phyloP scores from a whole-genome alignment of 495 filamentous ascomycete genomes.

The Jackrogersella minutella region DNA sequence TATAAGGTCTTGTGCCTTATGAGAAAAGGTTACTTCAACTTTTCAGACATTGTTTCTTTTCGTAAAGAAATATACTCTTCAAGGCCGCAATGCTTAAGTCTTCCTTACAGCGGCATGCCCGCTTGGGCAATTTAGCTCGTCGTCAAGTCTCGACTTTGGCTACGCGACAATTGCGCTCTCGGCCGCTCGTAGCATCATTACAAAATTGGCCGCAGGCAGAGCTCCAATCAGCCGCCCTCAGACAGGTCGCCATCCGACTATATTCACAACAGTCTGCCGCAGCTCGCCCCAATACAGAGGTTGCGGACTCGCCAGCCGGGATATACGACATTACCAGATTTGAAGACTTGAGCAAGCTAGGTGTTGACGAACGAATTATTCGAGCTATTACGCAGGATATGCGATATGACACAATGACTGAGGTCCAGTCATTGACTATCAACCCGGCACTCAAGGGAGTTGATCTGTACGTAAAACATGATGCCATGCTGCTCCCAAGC shows the following conservation, averaged over 20 bases:
- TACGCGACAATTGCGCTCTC: conserved; percentile 34
- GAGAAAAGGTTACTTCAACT: conserved; percentile 32
- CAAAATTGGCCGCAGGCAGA: conserved; percentile 25
- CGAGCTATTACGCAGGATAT: conserved; percentile 74
- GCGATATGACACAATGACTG: conserved; percentile 85
- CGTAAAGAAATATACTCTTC: background rate
- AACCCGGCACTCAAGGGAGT: conserved; percentile 75
- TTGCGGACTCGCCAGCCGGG: conserved; percentile 20
- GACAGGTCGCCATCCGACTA: conserved; percentile 40
- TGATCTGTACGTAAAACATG: conserved; percentile 73
- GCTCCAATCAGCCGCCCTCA: conserved; percentile 17
- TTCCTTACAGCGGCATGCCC: conserved; percentile 44
- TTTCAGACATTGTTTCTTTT: conserved; percentile 13
- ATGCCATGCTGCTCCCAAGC: conserved; percentile 8
- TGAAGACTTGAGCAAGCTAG: conserved; percentile 66
- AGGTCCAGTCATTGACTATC: conserved; percentile 88
- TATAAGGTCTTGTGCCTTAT: conserved; percentile 22
- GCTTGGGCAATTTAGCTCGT: conserved; percentile 39
- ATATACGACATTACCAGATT: conserved; percentile 68
- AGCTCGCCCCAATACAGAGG: conserved; percentile 2
- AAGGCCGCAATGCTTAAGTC: conserved; percentile 38
- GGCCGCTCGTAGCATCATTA: conserved; percentile 26
- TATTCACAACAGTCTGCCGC: conserved; percentile 52
- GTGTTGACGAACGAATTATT: conserved; percentile 71
- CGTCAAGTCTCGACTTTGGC: conserved; percentile 39